These are phyloP conservation scores for Salix viminalis DNA, from an alignment of 345 rosid genomes.

Conservation along the genomic window DNA sequence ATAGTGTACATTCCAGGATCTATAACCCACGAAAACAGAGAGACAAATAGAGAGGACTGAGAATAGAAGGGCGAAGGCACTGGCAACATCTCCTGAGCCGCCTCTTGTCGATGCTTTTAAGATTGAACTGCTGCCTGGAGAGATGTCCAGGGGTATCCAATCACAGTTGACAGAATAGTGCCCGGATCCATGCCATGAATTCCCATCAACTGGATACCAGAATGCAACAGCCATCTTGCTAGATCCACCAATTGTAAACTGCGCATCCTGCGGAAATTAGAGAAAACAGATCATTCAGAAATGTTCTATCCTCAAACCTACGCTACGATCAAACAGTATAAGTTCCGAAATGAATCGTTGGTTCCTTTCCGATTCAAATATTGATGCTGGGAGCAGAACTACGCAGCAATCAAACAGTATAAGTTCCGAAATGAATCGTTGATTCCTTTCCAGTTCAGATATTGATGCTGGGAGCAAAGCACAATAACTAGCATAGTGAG, in stretches of 20 bases:
- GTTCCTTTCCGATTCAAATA: too few relatives aligned
- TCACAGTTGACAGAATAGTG: constrained; percentile 84
- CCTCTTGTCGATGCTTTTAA: constrained; percentile 29
- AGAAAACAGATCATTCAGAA: constrained; percentile 1
- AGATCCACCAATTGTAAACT: constrained; percentile 63
- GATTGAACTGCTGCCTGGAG: constrained; percentile 37
- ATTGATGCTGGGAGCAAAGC: background rate
- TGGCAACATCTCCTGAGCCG: constrained; percentile 46
- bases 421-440: background rate
- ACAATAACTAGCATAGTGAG: background rate
- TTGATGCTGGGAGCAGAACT: background rate
- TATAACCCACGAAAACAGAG: constrained; percentile 61
- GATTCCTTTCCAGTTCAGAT: background rate
- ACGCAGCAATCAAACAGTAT: background rate
- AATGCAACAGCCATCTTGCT: constrained; percentile 82
- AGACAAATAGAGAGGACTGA: constrained; percentile 55
- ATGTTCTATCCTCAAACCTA: too few relatives aligned
- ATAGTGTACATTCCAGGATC: constrained; percentile 34
- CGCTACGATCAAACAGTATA: too few relatives aligned
- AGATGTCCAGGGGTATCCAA: constrained; percentile 69
- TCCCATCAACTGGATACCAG: constrained; percentile 86
- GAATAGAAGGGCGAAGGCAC: constrained; percentile 58
- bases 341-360: too few relatives aligned
- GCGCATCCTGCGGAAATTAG: constrained; percentile 64
- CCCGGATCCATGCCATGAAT: constrained; percentile 79